Evolutionary conservation across 768 basidiomycete species (phyloP).

Genomic region (Russula foetens): DNA sequence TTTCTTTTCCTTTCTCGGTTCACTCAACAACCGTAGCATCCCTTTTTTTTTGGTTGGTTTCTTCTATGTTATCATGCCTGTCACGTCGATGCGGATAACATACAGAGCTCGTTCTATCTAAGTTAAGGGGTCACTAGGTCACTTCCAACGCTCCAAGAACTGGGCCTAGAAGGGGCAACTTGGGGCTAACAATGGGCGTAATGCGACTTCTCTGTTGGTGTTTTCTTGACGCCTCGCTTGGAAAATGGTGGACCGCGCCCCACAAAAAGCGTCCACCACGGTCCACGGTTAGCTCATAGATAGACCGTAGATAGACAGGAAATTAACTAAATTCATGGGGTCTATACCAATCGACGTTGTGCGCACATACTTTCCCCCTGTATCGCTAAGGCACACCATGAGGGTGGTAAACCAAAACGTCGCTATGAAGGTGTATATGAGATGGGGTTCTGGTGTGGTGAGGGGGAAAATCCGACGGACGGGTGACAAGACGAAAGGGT

Average conservation of each 20-base stretch:
- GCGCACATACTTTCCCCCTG: not conserved
- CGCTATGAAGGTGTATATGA: too few relatives aligned
- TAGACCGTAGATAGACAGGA: constrained; percentile 5
- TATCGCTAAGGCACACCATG: not conserved
- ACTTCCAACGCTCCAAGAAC: not conserved
- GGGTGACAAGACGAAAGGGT: not conserved
- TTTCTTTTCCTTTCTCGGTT: too few relatives aligned
- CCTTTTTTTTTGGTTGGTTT: too few relatives aligned
- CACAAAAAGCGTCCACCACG: not conserved
- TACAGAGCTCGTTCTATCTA: not conserved
- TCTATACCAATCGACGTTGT: not conserved
- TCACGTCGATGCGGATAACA: not conserved
- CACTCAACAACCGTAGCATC: too few relatives aligned
- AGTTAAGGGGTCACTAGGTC: too few relatives aligned
- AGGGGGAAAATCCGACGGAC: not conserved
- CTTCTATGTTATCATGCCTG: not conserved
- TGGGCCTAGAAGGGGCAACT: not conserved
- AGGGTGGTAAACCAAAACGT: too few relatives aligned
- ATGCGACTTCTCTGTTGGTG: not conserved
- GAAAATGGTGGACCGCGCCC: not conserved
- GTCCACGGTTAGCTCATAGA: not conserved
- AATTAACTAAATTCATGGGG: constrained; percentile 4
- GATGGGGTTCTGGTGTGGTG: not conserved
- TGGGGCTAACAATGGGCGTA: not conserved
- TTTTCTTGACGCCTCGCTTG: not conserved